Percentiles rank a stretch among this genome's conserved stretches.
These are phyloP conservation scores for Fusarium musae DNA, from an alignment of 2,329 filamentous ascomycete genomes.

Conservation along the genomic window DNA sequence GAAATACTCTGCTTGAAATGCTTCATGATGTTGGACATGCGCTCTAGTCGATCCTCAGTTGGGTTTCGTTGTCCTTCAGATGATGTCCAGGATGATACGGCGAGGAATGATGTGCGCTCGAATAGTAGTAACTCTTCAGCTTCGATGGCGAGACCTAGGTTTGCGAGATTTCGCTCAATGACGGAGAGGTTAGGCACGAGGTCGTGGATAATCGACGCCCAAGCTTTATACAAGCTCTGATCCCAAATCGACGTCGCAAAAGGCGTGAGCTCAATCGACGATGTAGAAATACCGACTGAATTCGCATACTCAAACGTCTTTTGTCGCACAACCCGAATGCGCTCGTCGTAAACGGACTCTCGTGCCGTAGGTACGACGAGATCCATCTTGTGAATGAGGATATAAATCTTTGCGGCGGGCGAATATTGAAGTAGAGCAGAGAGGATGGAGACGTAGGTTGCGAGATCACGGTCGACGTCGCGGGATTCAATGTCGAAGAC, in stretches of 20 bases:
- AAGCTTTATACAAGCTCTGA: constrained; percentile 96
- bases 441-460: constrained; percentile 92
- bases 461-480: constrained; percentile 91
- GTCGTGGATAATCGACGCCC: constrained; percentile 98
- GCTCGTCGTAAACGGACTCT: constrained; percentile 85
- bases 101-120: constrained; percentile 94
- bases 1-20: constrained; percentile 91
- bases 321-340: constrained; percentile 78
- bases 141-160: constrained; percentile 85
- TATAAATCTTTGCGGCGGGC: constrained; percentile 83
- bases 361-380: constrained; percentile 84
- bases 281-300: constrained; percentile 48
- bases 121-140: constrained; percentile 95
- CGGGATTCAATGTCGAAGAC: constrained; percentile 98
- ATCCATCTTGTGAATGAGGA: constrained; percentile 99
- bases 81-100: constrained; percentile 91
- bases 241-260: constrained; percentile 99
- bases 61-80: constrained; percentile 82
- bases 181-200: constrained; percentile 92
- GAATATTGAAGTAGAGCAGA: constrained; percentile 89
- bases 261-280: constrained; percentile 76
- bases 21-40: constrained; percentile 96
- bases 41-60: constrained; percentile 91
- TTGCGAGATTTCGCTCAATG: constrained; percentile 86
- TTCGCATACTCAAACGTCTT: constrained; percentile 71